Evolutionary conservation across 225 moss, liverwort and hornwort species (phyloP).

Genomic region (Physcomitrellopsis africana): DNA sequence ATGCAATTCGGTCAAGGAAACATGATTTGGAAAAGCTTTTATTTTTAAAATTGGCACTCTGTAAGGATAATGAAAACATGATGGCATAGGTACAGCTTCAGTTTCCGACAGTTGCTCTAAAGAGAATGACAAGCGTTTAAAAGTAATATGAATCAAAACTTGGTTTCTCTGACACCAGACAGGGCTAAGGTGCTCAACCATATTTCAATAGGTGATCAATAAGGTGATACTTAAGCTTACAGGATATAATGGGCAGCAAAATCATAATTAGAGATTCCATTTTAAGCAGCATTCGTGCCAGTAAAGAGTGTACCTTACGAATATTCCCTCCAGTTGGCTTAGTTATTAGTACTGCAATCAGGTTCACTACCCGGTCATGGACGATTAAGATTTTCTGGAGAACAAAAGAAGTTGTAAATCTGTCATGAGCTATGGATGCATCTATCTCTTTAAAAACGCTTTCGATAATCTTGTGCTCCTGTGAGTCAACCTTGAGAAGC

Average conservation of each 20-base stretch:
- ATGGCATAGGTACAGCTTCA: constrained; percentile 18
- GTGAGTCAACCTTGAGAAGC: constrained; percentile 49
- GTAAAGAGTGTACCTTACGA: constrained; percentile 43
- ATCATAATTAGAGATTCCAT: background rate
- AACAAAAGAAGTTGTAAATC: constrained; percentile 68
- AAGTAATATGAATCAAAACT: constrained; percentile 2
- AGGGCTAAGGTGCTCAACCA: background rate
- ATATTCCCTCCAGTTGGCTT: constrained; percentile 43
- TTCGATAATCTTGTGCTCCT: constrained; percentile 55
- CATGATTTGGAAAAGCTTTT: constrained; percentile 22
- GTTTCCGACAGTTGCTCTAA: background rate
- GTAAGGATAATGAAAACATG: background rate
- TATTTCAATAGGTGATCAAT: constrained; percentile 6
- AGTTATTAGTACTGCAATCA: constrained; percentile 57
- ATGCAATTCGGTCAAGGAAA: constrained; percentile 20
- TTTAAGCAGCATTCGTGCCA: constrained; percentile 3
- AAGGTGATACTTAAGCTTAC: background rate
- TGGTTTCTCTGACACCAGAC: constrained; percentile 1
- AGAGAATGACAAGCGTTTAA: constrained; percentile 22
- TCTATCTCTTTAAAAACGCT: constrained; percentile 79
- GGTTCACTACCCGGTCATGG: constrained; percentile 58
- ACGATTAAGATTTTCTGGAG: constrained; percentile 54
- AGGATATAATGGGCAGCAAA: constrained; percentile 15
- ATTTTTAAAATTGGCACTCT: background rate
- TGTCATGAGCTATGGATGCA: constrained; percentile 40